Evolutionary conservation across 2,329 filamentous ascomycete genomes (phyloP).

Genomic region (Blastomyces gilchristii): DNA sequence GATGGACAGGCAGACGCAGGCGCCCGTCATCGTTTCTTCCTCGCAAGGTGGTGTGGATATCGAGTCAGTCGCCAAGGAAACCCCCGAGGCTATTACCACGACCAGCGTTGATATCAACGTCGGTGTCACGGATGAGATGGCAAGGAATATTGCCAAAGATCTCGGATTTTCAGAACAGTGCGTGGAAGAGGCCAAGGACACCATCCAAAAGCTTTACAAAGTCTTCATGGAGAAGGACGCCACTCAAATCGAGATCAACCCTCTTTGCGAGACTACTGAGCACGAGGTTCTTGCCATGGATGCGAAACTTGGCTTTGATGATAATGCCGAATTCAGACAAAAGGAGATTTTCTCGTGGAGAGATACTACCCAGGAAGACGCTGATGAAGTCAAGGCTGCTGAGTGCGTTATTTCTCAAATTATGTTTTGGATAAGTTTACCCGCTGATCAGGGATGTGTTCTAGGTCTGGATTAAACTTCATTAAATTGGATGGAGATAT

Average conservation of each 20-base stretch:
- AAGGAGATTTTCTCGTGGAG: conserved; percentile 92
- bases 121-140: conserved; percentile 93
- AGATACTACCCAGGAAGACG: conserved; percentile 89
- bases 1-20: conserved; percentile 89
- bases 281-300: conserved; percentile 99
- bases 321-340: conserved; percentile 97
- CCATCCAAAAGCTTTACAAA: conserved; percentile 98
- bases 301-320: conserved; percentile 96
- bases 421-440: background rate
- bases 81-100: conserved; percentile 87
- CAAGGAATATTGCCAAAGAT: conserved; percentile 75
- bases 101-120: conserved; percentile 87
- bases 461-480: conserved; percentile 74
- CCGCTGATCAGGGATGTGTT: background rate
- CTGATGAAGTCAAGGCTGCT: conserved; percentile 94
- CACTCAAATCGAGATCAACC: conserved; percentile 99
- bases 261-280: conserved; percentile 93
- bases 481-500: conserved; percentile 99
- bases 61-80: conserved; percentile 96
- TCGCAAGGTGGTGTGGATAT: conserved; percentile 99
- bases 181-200: conserved; percentile 87
- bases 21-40: conserved; percentile 91
- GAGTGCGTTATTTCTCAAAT: conserved; percentile 44
- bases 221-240: conserved; percentile 98
- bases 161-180: conserved; percentile 98